Percentiles rank a stretch among this genome's conserved stretches.
Evolutionary conservation across 2,329 filamentous ascomycete genomes (phyloP).

Genomic region (Colletotrichum sp.): DNA sequence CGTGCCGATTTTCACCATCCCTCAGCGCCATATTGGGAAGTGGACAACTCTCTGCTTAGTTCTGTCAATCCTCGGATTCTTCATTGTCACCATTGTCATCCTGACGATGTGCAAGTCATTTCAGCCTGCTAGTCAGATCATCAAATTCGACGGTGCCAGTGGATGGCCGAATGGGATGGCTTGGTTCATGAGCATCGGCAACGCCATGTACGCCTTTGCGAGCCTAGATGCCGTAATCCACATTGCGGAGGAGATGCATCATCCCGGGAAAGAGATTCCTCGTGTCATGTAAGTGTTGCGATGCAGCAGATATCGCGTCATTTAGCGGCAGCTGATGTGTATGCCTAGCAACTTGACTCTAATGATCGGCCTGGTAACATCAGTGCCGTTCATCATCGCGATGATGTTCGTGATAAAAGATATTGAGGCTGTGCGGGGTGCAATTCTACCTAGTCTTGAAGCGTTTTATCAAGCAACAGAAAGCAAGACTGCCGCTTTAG

Average conservation of each 20-base stretch:
- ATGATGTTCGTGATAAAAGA: conserved; percentile 30
- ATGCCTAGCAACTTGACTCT: conserved; percentile 23
- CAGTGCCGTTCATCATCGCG: conserved; percentile 30
- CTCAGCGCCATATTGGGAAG: conserved; percentile 21
- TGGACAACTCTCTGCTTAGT: conserved; percentile 13
- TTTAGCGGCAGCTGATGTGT: not conserved
- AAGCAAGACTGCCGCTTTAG: conserved; percentile 24
- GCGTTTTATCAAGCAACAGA: conserved; percentile 28
- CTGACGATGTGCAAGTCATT: conserved; percentile 14
- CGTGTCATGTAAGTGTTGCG: conserved; percentile 13
- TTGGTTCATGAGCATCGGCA: conserved; percentile 23
- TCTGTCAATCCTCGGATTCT: conserved; percentile 17
- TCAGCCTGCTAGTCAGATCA: conserved; percentile 9
- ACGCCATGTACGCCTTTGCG: conserved; percentile 25
- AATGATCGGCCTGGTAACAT: conserved; percentile 30
- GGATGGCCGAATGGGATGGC: conserved; percentile 23
- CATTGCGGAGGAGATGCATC: conserved; percentile 22
- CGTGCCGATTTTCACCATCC: conserved; percentile 24
- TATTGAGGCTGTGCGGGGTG: conserved; percentile 28
- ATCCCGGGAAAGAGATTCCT: conserved; percentile 21
- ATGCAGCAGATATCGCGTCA: not conserved
- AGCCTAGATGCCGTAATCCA: conserved; percentile 23
- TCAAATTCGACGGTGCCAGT: conserved; percentile 5
- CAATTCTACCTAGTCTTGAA: conserved; percentile 23
- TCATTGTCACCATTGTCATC: conserved; percentile 1